These are phyloP conservation scores for Penicillium pancosmium DNA, from an alignment of 495 filamentous ascomycete species.

Conservation along the genomic window DNA sequence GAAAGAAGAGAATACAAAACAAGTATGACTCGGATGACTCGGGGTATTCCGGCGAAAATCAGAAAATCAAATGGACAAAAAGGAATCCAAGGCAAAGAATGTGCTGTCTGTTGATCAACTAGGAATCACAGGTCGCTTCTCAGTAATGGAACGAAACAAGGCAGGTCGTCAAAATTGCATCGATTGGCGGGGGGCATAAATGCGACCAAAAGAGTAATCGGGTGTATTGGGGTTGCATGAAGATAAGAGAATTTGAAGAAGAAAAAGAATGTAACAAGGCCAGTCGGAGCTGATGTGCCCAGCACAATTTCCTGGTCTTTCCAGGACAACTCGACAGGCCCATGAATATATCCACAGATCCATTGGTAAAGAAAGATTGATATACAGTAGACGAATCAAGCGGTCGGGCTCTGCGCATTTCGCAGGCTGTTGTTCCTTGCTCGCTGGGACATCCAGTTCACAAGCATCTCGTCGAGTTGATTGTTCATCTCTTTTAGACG, in stretches of 20 bases:
- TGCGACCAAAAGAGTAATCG: constrained; percentile 2
- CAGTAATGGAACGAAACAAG: constrained; percentile 11
- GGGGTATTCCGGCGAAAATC: constrained; percentile 31
- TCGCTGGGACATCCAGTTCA: constrained; percentile 75
- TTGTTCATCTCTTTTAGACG: constrained; percentile 79
- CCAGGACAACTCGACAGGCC: constrained; percentile 8
- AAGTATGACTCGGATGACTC: constrained; percentile 24
- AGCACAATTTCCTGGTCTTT: constrained; percentile 22
- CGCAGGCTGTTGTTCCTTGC: constrained; percentile 23
- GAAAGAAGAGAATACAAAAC: constrained; percentile 6
- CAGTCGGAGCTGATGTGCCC: constrained; percentile 26
- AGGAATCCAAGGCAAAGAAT: constrained; percentile 17
- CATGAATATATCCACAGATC: constrained; percentile 22
- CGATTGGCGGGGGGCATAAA: constrained; percentile 10
- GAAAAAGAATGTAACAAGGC: constrained; percentile 17
- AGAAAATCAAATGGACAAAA: constrained; percentile 13
- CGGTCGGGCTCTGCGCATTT: constrained; percentile 19
- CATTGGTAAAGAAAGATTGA: constrained; percentile 5
- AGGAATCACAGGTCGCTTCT: constrained; percentile 13
- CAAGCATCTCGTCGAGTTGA: constrained; percentile 83
- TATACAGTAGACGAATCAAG: constrained; percentile 19
- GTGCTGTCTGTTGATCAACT: constrained; percentile 18
- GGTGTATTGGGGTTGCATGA: background rate
- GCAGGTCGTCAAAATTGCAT: constrained; percentile 11
- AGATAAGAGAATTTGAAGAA: background rate